These are phyloP conservation scores for Puccinia coronata DNA, from an alignment of 1,284 basidiomycete genomes.

Conservation along the genomic window DNA sequence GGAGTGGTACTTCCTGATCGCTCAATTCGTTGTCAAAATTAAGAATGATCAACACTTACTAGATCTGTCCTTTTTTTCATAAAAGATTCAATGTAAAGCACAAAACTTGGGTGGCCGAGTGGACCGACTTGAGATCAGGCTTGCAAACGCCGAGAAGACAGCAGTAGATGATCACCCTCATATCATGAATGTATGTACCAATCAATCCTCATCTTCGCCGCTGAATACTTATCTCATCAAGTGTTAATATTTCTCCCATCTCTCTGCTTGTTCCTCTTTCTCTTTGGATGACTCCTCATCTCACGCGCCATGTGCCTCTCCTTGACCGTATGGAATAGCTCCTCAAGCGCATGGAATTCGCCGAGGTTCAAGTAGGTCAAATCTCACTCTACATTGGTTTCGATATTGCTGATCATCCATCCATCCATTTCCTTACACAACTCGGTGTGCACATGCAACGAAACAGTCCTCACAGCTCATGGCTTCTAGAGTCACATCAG, in stretches of 20 bases:
- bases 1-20: conserved; percentile 8
- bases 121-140: conserved; percentile 15
- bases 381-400: background rate
- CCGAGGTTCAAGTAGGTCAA: conserved; percentile 7
- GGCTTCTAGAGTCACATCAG: background rate
- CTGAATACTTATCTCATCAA: background rate
- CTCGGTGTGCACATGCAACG: background rate
- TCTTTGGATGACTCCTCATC: background rate
- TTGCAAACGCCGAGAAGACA: background rate
- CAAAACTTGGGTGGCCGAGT: background rate
- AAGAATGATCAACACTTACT: background rate
- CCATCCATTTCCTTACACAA: too few species aligned
- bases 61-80: background rate
- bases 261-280: background rate
- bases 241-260: background rate
- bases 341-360: conserved; percentile 2
- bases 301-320: background rate
- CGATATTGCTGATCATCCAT: background rate
- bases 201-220: background rate
- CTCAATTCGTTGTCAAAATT: too few species aligned
- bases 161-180: background rate
- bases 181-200: background rate
- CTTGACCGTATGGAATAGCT: too few species aligned
- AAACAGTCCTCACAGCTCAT: conserved; percentile 3
- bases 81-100: background rate